Base-by-base conservation (phyloP, 192 early-diverging fungal species). In the Phycomyces blakesleeanus region DNA sequence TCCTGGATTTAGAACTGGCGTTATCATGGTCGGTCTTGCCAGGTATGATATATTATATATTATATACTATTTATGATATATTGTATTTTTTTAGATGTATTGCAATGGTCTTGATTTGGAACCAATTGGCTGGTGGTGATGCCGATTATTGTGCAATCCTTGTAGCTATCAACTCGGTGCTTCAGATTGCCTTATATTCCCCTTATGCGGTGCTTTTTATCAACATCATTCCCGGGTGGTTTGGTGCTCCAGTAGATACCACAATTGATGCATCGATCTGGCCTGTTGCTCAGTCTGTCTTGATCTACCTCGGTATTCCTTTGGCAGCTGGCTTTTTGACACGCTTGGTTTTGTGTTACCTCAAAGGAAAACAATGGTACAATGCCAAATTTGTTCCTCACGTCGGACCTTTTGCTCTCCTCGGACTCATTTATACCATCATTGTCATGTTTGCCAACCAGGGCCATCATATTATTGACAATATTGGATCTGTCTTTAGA, bases 41-140 rank as follows among this genome's bases (percentile, higher is more conserved):
- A 49, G 69, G 68, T 68, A 68, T 55, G 25, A 27, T 12, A 2
- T 53, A 9, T 3, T 53, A 53, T 1, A 42, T 21, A 60, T 21
- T 40, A 14, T 58, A 18, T 14, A 5, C 15, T 40, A 14, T 58
- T 15, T 14, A 5, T 5, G 0, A 34, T 65, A 39, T 56, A 20
- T 22, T 39, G 20, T 56, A 24, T 8, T 27, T 49, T 0, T 81
- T 76, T 39, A 73, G 86, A 20, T 89, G 88, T 73, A 90, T 89
- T 66, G 89, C 89, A 38, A 90, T 91, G 88, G 89, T 91, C 3
- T 62, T 91, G 50, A 87, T 91, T 12, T 90, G 89, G 88, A 87
- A 87, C 66, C 64, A 86, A 27, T 77, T 91, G 5, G 84, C 88
- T 26, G 69, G 65, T 8, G 88, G 89, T 0, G 85, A 91, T 52